Base-by-base conservation (phyloP, 768 basidiomycete genomes). In the Fibroporia radiculosa region DNA sequence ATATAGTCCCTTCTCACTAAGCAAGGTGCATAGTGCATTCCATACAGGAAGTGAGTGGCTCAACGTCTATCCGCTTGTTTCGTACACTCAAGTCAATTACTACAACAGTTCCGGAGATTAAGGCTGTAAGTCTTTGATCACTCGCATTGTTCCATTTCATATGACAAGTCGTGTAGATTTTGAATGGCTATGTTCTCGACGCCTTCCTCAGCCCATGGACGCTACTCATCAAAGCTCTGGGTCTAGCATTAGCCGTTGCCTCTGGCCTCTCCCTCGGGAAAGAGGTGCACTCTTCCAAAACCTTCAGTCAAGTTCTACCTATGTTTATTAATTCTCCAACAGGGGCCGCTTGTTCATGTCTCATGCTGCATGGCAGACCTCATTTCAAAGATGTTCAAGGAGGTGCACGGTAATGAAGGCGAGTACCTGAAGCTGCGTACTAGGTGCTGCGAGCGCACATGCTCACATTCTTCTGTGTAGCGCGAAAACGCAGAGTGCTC, bases 311-410 rank as follows among this genome's bases (percentile, higher is more conserved):
- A 47, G 55, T 22, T 8, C 49, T 48, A 35, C 18, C 20, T 29
- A 13, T 23, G 18, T 31, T 16, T 34, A 22, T 18, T 24, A 38
- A 39, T 27, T 48, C 28, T 44, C 24, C 4, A 40, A 11, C 37
- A 83, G 79, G 90, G 89, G 0, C 90, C 89, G 3, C 66, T 93
- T 24, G 86, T 92, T 0, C 90, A 93, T 57, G 84, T 95, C 42
- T 73, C 85, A 2, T 84, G 83, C 46, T 91, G 89, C 59, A 75
- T 89, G 66, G 85, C 85, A 6, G 83, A 78, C 56, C 68, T 87
- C 28, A 61, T 84, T 26, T 79, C 81, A 3, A 64, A 77, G 3
- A 59, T 80, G 33, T 87, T 91, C 61, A 67, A 71, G 35, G 78
- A 85, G 56, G 85, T 84, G 55, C 74, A 80, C 44, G 69, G 75